Evolutionary conservation across 192 early-diverging fungal genomes (phyloP), one percentile per base, ranked within the genome.

Genomic region (Coemansia aciculifera): DNA sequence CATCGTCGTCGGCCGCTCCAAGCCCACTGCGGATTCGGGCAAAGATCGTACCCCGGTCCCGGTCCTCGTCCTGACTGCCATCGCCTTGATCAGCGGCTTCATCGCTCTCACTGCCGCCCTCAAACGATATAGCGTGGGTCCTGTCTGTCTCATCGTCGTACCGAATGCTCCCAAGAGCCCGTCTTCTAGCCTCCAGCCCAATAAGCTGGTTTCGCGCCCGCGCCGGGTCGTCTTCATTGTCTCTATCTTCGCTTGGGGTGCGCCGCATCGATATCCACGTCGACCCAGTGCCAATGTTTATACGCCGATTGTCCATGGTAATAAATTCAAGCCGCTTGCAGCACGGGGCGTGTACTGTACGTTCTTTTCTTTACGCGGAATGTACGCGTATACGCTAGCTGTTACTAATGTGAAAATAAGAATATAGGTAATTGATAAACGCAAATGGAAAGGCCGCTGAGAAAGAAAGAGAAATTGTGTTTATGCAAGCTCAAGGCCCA

Each of bases 201-300:
- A 66, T n/a, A 8, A 48, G 19, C 46, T 48, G 46, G 29, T 17
- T 32, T 15, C 27, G 54, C 15, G 29, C 29, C 54, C 29, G 54
- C 54, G 15, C 34, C 13, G 54, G 2, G 31, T 63, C 52, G 7
- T 51, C 54, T 15, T 42, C 39, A 27, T 36, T 51, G 15, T 59
- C 65, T 13, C 40, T 40, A 2, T 63, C 61, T 11, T 37, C 60
- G 38, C 51, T 51, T 10, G 21, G 40, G 12, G 51, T 48, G 13
- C 67, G 70, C 10, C 67, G 73, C 61, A 72, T 67, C 29, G 71
- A 60, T 48, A 81, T 67, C 79, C 79, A 81, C 24, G 71, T 70
- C 36, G 79, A 81, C 67, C 74, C 60, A 23, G 68, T 59, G 43
- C 68, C 68, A 32, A 62, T 34, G 36, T 64, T 60, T 17, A 72